These are phyloP conservation scores for Sarocladiaceae sp. DNA, from an alignment of 2,329 filamentous ascomycete genomes.

Conservation along the genomic window DNA sequence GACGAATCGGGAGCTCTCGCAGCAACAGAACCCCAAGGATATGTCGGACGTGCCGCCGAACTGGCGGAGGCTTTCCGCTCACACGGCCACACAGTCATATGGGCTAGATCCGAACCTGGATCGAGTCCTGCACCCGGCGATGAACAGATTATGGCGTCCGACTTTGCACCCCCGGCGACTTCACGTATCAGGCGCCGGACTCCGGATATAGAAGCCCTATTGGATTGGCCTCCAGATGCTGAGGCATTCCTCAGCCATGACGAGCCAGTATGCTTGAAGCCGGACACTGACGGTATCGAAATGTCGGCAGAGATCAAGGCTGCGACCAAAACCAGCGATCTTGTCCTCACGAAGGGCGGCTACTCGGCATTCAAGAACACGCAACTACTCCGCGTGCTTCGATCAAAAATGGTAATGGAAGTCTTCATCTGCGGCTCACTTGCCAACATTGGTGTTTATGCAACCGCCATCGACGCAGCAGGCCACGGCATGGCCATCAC, in stretches of 20 bases:
- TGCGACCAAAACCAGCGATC: constrained; percentile 43
- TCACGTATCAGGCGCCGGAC: neutral
- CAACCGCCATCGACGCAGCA: constrained; percentile 85
- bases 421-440: constrained; percentile 83
- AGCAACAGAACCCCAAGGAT: constrained; percentile 56
- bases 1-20: constrained; percentile 60
- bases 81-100: constrained; percentile 65
- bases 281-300: constrained; percentile 38
- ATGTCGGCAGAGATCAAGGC: constrained; percentile 35
- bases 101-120: constrained; percentile 73
- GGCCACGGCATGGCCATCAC: constrained; percentile 83
- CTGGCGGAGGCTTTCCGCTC: constrained; percentile 67
- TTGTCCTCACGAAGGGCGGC: constrained; percentile 60
- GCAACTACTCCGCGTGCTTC: constrained; percentile 65
- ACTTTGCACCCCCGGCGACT: constrained; percentile 19
- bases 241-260: constrained; percentile 42
- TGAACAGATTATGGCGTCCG: constrained; percentile 41
- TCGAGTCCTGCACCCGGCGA: constrained; percentile 51
- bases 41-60: constrained; percentile 58
- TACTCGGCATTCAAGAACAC: constrained; percentile 84
- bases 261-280: constrained; percentile 36
- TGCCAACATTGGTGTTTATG: constrained; percentile 83
- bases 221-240: constrained; percentile 17
- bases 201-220: neutral
- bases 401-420: constrained; percentile 83